Conservation (phyloP, 108 stramenopile genomes). For the Asterionellopsis glacialis region DNA sequence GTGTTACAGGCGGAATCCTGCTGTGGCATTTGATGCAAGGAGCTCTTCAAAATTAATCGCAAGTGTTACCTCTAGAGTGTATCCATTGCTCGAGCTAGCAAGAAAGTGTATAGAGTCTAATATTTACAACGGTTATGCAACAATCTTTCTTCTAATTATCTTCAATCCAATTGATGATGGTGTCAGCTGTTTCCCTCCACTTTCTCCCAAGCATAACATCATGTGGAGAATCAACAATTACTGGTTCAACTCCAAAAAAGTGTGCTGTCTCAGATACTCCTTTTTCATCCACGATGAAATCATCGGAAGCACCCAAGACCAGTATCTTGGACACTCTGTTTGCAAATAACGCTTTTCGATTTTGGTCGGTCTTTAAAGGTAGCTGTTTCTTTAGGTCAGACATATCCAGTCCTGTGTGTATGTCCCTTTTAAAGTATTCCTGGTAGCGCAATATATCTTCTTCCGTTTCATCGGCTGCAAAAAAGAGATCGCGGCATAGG, state of each 20-base stretch:
- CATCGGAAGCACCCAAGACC: constrained; percentile 43
- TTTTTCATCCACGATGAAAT: constrained; percentile 48
- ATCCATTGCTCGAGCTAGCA: too few species aligned
- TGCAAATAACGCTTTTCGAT: constrained; percentile 31
- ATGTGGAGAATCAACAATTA: constrained; percentile 39
- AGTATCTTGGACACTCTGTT: constrained; percentile 1
- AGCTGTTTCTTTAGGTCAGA: constrained; percentile 27
- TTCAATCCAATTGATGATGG: constrained; percentile 10
- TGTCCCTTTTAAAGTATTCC: constrained; percentile 33
- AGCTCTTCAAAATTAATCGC: not conserved
- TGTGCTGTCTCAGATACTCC: constrained; percentile 37
- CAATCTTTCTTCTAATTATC: too few species aligned
- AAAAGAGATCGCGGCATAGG: constrained; percentile 38
- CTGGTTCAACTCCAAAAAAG: constrained; percentile 28
- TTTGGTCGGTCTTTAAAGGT: constrained; percentile 23
- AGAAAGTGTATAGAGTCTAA: too few species aligned
- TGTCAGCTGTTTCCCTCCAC: constrained; percentile 37
- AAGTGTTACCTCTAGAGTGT: too few species aligned
- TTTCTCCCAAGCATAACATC: constrained; percentile 52
- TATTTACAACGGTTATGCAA: too few species aligned
- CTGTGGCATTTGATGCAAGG: constrained; percentile 72
- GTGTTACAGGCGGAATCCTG: constrained; percentile 92
- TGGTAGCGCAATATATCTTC: constrained; percentile 35
- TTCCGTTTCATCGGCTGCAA: constrained; percentile 23
- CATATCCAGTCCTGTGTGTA: constrained; percentile 36